Evolutionary conservation across 345 rosid species (phyloP), one percentile per base, ranked within the genome.

Genomic region (Geranium brycei): DNA sequence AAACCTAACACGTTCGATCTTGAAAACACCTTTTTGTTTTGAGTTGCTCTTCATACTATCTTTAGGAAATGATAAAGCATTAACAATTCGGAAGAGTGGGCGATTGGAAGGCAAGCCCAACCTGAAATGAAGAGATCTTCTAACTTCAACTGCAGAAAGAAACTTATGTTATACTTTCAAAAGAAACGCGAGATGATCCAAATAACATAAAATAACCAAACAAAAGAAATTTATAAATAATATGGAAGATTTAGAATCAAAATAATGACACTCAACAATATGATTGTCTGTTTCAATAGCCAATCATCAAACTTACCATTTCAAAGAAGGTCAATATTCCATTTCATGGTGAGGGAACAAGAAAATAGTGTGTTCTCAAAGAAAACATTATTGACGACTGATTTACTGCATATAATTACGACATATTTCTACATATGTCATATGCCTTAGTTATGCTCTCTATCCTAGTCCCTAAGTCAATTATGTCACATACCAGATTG

Each of bases 71-170:
- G 81, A 82, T 64, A 83, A 75, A 58, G 96, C 85, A 78, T 87
- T 92, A 67, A 91, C 88, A 75, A 83, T 79, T 75, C 96, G 83
- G 72, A 92, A 68, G 59, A 89, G 95, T 4, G 98, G 95, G n/a
- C 93, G 91, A 74, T 92, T 90, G 59, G 83, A 75, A 19, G 95
- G 93, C 69, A 92, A 78, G 47, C 95, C 93, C 61, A 92, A 79
- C 78, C 96, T 84, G 67, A 64, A 63, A 70, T 89, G 96, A 5
- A 92, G 76, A 61, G 85, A 82, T 73, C 72, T 87, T 77, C 98
- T 84, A 61, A 85, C 68, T 72, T 84, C 86, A 59, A 87, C 98
- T 92, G 87, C 75, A 73, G 41, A 71, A 53, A 67, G n/a, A 18
- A n/a, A 64, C 60, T 19, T 71, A 30, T 19, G 11, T 31, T 58